Conservation (phyloP, 352 stramenopile genomes). For the Bremia lactucae region DNA sequence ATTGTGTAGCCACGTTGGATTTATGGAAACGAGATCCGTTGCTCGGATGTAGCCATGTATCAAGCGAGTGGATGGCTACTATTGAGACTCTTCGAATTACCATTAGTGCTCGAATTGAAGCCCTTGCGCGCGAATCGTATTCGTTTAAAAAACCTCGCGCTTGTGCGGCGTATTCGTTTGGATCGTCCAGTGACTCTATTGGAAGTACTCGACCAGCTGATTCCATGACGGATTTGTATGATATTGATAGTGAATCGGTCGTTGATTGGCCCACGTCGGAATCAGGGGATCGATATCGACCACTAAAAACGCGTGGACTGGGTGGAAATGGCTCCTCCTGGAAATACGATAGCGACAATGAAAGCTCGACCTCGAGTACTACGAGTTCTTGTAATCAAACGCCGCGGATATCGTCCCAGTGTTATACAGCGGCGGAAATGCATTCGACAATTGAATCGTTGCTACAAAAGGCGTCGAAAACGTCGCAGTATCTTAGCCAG, state of each 20-base stretch:
- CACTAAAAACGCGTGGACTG: conserved; percentile 26
- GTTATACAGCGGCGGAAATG: conserved; percentile 45
- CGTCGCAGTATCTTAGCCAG: conserved; percentile 44
- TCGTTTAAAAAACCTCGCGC: conserved; percentile 29
- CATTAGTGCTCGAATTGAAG: conserved; percentile 38
- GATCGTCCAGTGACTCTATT: conserved; percentile 43
- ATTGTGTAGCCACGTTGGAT: conserved; percentile 61
- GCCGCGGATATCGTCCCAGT: conserved; percentile 31
- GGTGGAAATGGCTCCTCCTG: conserved; percentile 22
- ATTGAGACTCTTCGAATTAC: conserved; percentile 26
- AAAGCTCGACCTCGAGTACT: conserved; percentile 35
- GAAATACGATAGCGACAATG: conserved; percentile 47
- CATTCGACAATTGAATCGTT: conserved; percentile 69
- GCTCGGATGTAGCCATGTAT: conserved; percentile 47
- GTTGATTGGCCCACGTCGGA: conserved; percentile 24
- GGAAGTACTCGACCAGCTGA: conserved; percentile 46
- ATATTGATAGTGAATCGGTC: conserved; percentile 38
- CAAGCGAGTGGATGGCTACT: conserved; percentile 40
- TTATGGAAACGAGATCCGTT: conserved; percentile 48
- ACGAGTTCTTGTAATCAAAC: conserved; percentile 24
- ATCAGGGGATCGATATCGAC: conserved; percentile 25
- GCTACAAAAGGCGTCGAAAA: conserved; percentile 53
- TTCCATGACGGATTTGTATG: conserved; percentile 48
- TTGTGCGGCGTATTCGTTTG: conserved; percentile 40
- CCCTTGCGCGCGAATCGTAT: conserved; percentile 32